Evolutionary conservation across 2,329 filamentous ascomycete species (phyloP), one percentile per base, ranked within the genome.

Genomic region (Zalaria sp.): DNA sequence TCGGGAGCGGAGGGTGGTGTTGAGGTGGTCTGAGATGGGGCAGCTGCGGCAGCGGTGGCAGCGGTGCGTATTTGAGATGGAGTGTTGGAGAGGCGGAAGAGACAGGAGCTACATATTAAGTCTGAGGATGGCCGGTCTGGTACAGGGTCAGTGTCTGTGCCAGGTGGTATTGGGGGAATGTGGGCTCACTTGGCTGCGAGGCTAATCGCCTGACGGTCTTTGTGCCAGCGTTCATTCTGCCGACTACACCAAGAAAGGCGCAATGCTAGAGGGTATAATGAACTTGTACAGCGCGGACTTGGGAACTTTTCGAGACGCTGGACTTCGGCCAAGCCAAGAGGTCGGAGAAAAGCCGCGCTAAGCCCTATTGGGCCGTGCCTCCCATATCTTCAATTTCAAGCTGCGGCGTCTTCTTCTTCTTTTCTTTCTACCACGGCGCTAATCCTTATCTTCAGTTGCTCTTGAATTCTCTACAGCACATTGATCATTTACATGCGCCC

Each of bases 361-460:
- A 18, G 18, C 18, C 18, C 18, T 18, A 18, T 18, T 18, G 18
- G 18, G 18, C 18, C 18, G 18, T 18, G 18, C 18, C 18, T 18
- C 18, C 18, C 18, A 18, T 18, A 18, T 18, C 18, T 18, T 18
- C 18, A 18, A 18, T 18, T 18, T 18, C 18, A 18, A 18, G 18
- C 18, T 18, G 18, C 18, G 18, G 18, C 27, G 45, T 44, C 43
- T 47, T 49, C 39, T 47, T 49, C 39, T 46, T 50, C 51, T 55
- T 18, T 49, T 49, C 53, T 53, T 53, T 59, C 60, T 63, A 62
- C 68, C 50, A 59, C 50, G 81, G 81, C 83, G 82, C 76, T 68
- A 64, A 73, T 76, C 86, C 88, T 94, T 95, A 95, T 94, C 88
- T 76, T 88, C 85, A 87, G 79, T 75, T 79, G 71, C 74, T 71